A percentile compares a stretch with the other conserved stretches of the same genome.
Conservation (phyloP, 2,329 filamentous ascomycete species). For the Aotearoamyces nothofagi region DNA sequence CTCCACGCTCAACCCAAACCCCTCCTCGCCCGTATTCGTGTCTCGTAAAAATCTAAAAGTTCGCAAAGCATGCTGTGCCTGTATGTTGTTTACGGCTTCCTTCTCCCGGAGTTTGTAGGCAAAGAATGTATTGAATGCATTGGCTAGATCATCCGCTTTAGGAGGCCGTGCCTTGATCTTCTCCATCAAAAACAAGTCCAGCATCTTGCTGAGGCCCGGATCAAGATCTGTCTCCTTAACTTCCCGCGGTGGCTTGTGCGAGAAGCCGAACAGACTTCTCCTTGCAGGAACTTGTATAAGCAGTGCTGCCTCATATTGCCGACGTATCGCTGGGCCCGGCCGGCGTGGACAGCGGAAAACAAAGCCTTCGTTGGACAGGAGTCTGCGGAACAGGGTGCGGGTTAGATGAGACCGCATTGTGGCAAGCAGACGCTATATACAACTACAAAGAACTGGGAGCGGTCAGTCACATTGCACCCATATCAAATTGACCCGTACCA, state of each 20-base stretch:
- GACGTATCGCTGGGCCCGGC: constrained; percentile 11
- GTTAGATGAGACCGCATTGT: constrained; percentile 44
- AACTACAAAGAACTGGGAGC: background rate
- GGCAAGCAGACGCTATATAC: constrained; percentile 1
- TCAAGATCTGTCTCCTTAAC: constrained; percentile 48
- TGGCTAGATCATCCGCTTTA: constrained; percentile 40
- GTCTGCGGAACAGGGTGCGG: constrained; percentile 40
- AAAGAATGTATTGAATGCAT: constrained; percentile 52
- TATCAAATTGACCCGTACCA: too few species aligned
- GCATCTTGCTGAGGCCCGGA: constrained; percentile 57
- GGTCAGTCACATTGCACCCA: background rate
- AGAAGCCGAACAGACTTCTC: constrained; percentile 48
- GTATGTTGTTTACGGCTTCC: constrained; percentile 43
- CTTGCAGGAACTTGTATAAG: constrained; percentile 18
- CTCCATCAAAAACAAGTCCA: constrained; percentile 49
- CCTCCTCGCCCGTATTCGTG: constrained; percentile 8
- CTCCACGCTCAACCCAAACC: constrained; percentile 5
- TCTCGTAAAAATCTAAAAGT: constrained; percentile 46
- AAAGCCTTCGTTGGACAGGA: constrained; percentile 32
- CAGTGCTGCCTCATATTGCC: constrained; percentile 26
- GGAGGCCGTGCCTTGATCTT: constrained; percentile 51
- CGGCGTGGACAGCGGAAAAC: constrained; percentile 18
- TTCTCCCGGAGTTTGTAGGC: constrained; percentile 31
- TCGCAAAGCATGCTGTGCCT: constrained; percentile 43
- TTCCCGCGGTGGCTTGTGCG: constrained; percentile 41